Conservation (phyloP, 2,329 filamentous ascomycete species). For the Pyricularia sp. region DNA sequence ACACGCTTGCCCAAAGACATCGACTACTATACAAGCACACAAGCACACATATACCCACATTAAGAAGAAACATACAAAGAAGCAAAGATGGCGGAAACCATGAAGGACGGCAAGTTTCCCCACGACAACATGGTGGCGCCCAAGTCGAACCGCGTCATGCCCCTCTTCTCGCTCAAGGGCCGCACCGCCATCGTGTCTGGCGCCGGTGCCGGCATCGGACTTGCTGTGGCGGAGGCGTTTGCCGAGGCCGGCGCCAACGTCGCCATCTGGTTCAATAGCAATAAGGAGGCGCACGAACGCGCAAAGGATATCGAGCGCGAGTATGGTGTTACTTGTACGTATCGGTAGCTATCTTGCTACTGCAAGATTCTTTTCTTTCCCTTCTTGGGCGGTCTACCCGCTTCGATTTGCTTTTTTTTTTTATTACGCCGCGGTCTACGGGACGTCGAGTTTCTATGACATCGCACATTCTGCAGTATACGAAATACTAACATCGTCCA, state of each 20-base stretch:
- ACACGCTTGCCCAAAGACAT: not conserved
- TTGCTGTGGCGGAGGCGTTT: slow-evolving; percentile 48
- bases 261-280: slow-evolving; percentile 60
- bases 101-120: slow-evolving; percentile 36
- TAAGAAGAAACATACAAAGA: not conserved
- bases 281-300: slow-evolving; percentile 47
- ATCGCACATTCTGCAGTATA: not conserved
- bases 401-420: not conserved
- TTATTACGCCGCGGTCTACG: not conserved
- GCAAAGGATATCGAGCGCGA: slow-evolving; percentile 51
- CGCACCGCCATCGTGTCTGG: slow-evolving; percentile 59
- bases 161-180: slow-evolving; percentile 56
- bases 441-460: not conserved
- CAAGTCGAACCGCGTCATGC: slow-evolving; percentile 38
- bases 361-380: not conserved
- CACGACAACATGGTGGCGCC: slow-evolving; percentile 41
- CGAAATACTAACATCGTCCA: not conserved
- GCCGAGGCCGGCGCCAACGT: slow-evolving; percentile 62
- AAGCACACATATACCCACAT: not conserved
- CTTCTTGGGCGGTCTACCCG: not conserved
- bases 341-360: not conserved
- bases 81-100: slow-evolving; percentile 23
- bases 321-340: slow-evolving; percentile 55
- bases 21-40: not conserved
- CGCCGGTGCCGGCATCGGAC: slow-evolving; percentile 53